Base-by-base conservation (phyloP, 345 rosid genomes). In the Psidium guajava region DNA sequence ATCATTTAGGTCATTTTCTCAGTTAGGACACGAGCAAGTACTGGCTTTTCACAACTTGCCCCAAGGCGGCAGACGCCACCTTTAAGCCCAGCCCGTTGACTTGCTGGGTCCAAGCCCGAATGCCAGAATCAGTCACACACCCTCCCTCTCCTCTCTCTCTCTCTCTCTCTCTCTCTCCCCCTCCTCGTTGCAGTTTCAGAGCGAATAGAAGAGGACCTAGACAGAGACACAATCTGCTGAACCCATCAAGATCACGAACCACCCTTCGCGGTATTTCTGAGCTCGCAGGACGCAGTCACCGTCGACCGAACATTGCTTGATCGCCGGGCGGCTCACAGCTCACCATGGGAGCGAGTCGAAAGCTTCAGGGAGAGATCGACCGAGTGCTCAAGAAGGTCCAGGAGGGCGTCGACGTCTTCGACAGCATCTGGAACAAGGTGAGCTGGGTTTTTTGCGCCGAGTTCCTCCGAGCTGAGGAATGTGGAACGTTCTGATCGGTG, bases 341-440 rank as follows among this genome's bases (percentile, higher is more conserved):
- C 42, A 36, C 80, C 47, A 97, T 98, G 99, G 99, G 99, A 82
- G 99, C 99, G 84, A 98, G 99, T 44, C 96, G 99, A 28, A 98
- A 98, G 91, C 91, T 98, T 55, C 99, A 98, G 88, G 99, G 98
- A 44, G 99, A 97, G 93, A 98, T 98, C 92, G 99, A 98, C 93
- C 93, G 99, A 80, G 99, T 98, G 40, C 91, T 98, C 75, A 98
- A 98, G 96, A 98, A 95, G 92, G 99, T 98, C 81, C 99, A 98
- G 82, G 99, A 98, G 92, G 99, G 99, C 58, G 99, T 98, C n/a
- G 99, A 98, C 81, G 97, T 98, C 74, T 98, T 96, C 87, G 99
- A 98, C 83, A 93, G 97, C 92, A 98, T 98, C 89, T 98, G 98
- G 99, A 96, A 98, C 89, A 98, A 98, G 97, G 99, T 97, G 64